Conservation (phyloP, 768 basidiomycete species). For the Galerina sulciceps region DNA sequence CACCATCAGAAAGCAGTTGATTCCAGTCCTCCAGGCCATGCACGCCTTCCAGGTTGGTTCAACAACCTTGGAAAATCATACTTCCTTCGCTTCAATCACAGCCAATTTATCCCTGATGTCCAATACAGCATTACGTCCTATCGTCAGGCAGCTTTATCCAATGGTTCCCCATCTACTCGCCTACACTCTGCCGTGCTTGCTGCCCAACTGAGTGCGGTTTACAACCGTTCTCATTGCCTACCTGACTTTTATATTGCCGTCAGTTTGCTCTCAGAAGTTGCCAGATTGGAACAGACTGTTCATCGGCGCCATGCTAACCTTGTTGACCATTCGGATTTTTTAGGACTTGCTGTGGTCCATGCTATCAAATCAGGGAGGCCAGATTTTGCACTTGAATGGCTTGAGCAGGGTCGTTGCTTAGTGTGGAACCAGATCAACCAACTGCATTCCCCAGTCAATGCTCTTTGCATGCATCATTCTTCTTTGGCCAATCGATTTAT, state of each 20-base stretch:
- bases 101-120: no score
- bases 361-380: not conserved
- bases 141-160: not conserved
- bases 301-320: constrained; percentile 11
- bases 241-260: constrained; percentile 1
- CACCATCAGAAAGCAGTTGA: no score
- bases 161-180: constrained; percentile 5
- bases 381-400: constrained; percentile 26
- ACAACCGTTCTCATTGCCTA: constrained; percentile 2
- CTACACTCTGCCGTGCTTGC: not conserved
- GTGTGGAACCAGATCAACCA: constrained; percentile 29
- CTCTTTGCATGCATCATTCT: constrained; percentile 11
- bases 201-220: not conserved
- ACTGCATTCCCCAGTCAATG: constrained; percentile 28
- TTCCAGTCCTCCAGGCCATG: no score
- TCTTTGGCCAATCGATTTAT: constrained; percentile 13
- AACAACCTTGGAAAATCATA: no score
- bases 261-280: no score
- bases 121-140: no score
- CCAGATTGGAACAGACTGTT: constrained; percentile 19
- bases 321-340: not conserved
- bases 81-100: no score
- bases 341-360: constrained; percentile 5
- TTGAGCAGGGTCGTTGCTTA: constrained; percentile 30
- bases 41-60: no score